Conservation (phyloP, 2,329 filamentous ascomycete genomes). For the Aspergillus alliaceus region DNA sequence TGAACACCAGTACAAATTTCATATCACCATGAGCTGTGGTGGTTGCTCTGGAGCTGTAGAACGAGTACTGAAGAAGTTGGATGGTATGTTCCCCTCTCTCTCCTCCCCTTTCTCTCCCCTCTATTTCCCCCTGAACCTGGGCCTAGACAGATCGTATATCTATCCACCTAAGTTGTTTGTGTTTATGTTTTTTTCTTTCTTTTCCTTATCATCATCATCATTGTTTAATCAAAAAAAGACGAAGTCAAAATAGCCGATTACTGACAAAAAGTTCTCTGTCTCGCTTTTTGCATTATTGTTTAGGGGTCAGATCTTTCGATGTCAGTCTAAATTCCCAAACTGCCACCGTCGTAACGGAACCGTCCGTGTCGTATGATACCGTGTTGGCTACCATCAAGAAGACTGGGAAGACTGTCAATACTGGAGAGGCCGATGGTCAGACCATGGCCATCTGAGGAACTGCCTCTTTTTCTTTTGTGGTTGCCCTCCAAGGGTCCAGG, state of each 20-base stretch:
- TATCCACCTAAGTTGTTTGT: no score
- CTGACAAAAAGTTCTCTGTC: not conserved
- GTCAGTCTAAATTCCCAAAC: conserved; percentile 85
- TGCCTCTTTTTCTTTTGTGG: not conserved
- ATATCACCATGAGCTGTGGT: conserved; percentile 89
- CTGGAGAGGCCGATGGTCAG: conserved; percentile 48
- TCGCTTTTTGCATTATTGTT: no score
- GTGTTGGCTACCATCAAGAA: conserved; percentile 89
- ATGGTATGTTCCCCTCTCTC: conserved; percentile 57
- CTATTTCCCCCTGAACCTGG: not conserved
- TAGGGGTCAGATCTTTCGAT: conserved; percentile 83
- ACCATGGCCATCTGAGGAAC: conserved; percentile 33
- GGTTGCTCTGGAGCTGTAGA: conserved; percentile 95
- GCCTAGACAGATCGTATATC: no score
- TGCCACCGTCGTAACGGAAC: conserved; percentile 72
- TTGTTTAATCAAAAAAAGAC: not conserved
- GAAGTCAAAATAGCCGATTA: not conserved
- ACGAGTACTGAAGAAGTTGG: conserved; percentile 86
- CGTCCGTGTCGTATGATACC: conserved; percentile 71
- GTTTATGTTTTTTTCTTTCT: no score
- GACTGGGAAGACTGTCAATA: conserved; percentile 90
- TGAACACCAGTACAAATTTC: conserved; percentile 91
- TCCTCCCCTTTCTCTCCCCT: not conserved
- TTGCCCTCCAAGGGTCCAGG: not conserved
- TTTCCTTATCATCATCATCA: no score